phyloP scores from a whole-genome alignment of 2,329 filamentous ascomycete genomes.

The Cryphonectria carpinicola region DNA sequence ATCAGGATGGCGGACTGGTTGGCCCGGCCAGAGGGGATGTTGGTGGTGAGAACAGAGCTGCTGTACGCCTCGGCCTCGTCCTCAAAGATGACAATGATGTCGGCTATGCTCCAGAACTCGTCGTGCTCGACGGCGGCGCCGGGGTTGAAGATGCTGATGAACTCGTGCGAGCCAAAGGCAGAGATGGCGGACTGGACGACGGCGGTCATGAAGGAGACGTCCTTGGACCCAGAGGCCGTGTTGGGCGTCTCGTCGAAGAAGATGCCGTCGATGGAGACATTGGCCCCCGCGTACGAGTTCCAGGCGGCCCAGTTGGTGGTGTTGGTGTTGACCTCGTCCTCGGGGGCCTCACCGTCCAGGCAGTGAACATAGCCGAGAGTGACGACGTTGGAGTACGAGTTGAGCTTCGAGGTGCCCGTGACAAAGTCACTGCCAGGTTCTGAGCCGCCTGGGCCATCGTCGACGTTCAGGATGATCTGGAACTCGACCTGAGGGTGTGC shows the following conservation, averaged over 20 bases:
- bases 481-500: constrained; percentile 21
- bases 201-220: constrained; percentile 20
- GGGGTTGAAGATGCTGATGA: constrained; percentile 25
- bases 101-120: constrained; percentile 15
- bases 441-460: constrained; percentile 22
- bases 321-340: constrained; percentile 18
- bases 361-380: constrained; percentile 25
- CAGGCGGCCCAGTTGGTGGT: constrained; percentile 18
- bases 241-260: constrained; percentile 29
- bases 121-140: constrained; percentile 10
- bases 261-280: constrained; percentile 25
- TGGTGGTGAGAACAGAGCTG: constrained; percentile 5
- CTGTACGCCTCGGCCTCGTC: constrained; percentile 16
- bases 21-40: constrained; percentile 16
- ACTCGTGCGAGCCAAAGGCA: constrained; percentile 9
- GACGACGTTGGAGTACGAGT: constrained; percentile 20
- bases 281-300: constrained; percentile 10
- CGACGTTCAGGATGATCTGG: constrained; percentile 24
- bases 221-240: constrained; percentile 24
- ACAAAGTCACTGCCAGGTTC: constrained; percentile 12
- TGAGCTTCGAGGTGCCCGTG: constrained; percentile 12
- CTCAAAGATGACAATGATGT: constrained; percentile 21
- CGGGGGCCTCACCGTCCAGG: constrained; percentile 6
- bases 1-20: constrained; percentile 19
- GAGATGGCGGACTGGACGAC: constrained; percentile 12